A percentile compares a stretch with the other conserved stretches of the same genome.
These are phyloP conservation scores for Myriangium duriaei DNA, from an alignment of 2,329 filamentous ascomycete species.

Conservation along the genomic window DNA sequence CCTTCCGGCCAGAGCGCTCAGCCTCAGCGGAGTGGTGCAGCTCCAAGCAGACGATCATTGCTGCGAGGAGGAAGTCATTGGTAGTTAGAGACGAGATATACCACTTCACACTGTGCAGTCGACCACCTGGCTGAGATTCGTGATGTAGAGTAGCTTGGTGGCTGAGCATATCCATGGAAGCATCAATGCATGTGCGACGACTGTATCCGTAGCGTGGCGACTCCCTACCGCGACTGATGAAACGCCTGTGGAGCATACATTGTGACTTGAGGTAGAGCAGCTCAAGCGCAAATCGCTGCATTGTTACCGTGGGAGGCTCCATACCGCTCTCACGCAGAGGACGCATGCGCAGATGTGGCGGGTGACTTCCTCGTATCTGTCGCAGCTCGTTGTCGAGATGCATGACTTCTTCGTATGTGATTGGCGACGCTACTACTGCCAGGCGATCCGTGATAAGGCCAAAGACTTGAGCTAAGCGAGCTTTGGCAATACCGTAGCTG, in stretches of 20 bases:
- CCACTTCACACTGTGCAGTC: slow-evolving; percentile 62
- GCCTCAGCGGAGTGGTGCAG: slow-evolving; percentile 54
- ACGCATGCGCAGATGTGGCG: slow-evolving; percentile 66
- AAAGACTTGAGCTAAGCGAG: slow-evolving; percentile 54
- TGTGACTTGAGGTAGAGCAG: slow-evolving; percentile 80
- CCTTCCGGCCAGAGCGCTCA: slow-evolving; percentile 26
- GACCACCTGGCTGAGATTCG: slow-evolving; percentile 60
- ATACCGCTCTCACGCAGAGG: slow-evolving; percentile 60
- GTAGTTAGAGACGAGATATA: slow-evolving; percentile 68
- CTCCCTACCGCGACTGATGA: slow-evolving; percentile 62
- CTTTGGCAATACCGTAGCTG: slow-evolving; percentile 66
- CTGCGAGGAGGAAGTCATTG: slow-evolving; percentile 74
- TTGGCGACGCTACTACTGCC: slow-evolving; percentile 48
- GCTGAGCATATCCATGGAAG: slow-evolving; percentile 66
- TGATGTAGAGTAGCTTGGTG: slow-evolving; percentile 64
- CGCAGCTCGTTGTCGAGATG: slow-evolving; percentile 46
- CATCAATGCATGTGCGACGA: slow-evolving; percentile 70
- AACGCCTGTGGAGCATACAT: slow-evolving; percentile 80
- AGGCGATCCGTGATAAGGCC: slow-evolving; percentile 57
- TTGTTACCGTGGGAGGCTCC: slow-evolving; percentile 56
- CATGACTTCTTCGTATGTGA: slow-evolving; percentile 48
- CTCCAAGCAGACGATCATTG: slow-evolving; percentile 73
- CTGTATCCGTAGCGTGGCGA: slow-evolving; percentile 77
- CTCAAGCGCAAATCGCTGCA: slow-evolving; percentile 73
- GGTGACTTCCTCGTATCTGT: slow-evolving; percentile 51